Evolutionary conservation across 306 rosid genomes (phyloP), one percentile per base, ranked within the genome.

Genomic region (Ormosia semicastrata): DNA sequence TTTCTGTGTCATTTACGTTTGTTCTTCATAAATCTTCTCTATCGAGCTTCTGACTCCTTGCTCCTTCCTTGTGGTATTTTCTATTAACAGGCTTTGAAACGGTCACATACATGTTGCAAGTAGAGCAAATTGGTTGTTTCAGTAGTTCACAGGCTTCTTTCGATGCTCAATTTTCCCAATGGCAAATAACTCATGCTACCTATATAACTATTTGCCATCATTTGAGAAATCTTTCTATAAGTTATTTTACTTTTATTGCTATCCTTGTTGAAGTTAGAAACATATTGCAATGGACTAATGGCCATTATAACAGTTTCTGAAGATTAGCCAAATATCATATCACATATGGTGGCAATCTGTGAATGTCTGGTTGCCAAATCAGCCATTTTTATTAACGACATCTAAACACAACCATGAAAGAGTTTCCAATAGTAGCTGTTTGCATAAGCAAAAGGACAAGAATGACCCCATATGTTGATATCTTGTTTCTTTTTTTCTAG

Each of bases 71-170:
- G 46, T 63, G 34, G 4, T 79, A 69, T 67, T 81, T 88, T 76
- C 29, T 56, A 12, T 24, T 17, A 2, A 68, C 94, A 94, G 98
- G 98, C 32, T 95, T 95, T 86, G 99, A 95, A 84, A 95, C 99
- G 0, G 99, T 95, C 77, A 95, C 99, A 79, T 95, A 95, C 86
- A 95, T 95, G 98, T 83, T 95, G 79, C 99, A 95, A 98, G 99
- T 95, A 91, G 2, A 11, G 7, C 50, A 30, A 65, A 4, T 53
- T 68, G n/a, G 12, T 14, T 37, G 39, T 66, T 50, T 52, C 64
- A 76, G 18, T 46, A 76, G 18, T 46, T 71, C 40, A 47, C 66
- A 30, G 40, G 8, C 49, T 37, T 71, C 50, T 8, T 71, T 8
- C 46, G 29, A 41, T 46, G 6, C 4, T 36, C 50, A 18, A 24